phyloP scores from a whole-genome alignment of 2,329 filamentous ascomycete species.

The Rhynchosporium agropyri region DNA sequence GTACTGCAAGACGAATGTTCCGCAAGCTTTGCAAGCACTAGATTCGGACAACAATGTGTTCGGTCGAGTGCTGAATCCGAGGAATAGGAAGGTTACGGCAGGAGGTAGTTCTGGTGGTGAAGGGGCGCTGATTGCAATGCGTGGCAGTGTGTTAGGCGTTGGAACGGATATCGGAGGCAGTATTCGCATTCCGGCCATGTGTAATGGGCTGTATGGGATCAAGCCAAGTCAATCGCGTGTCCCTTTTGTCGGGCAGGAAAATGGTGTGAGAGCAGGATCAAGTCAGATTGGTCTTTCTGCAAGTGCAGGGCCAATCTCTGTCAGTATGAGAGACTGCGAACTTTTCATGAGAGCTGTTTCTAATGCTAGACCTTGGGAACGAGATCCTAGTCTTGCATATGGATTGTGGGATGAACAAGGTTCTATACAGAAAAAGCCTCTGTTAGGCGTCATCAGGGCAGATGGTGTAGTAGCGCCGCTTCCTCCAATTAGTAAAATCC shows the following conservation, averaged over 20 bases:
- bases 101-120: constrained; percentile 69
- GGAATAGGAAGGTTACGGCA: constrained; percentile 59
- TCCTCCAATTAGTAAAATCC: constrained; percentile 51
- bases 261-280: constrained; percentile 54
- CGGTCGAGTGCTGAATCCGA: constrained; percentile 63
- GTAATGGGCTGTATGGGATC: constrained; percentile 54
- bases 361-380: constrained; percentile 53
- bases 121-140: constrained; percentile 59
- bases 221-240: constrained; percentile 49
- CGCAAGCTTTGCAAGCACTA: constrained; percentile 56
- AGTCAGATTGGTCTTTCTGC: constrained; percentile 53
- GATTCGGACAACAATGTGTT: constrained; percentile 65
- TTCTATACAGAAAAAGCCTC: constrained; percentile 33
- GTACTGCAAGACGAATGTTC: constrained; percentile 73
- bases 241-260: constrained; percentile 48
- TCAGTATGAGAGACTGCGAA: constrained; percentile 53
- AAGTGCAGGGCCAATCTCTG: constrained; percentile 51
- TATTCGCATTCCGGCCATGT: constrained; percentile 50
- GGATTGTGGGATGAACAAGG: constrained; percentile 46
- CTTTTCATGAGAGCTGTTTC: constrained; percentile 53
- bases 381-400: constrained; percentile 48
- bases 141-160: constrained; percentile 58
- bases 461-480: constrained; percentile 55
- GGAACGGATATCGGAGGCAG: constrained; percentile 63
- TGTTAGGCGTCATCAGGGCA: constrained; percentile 52